phyloP scores from a whole-genome alignment of 495 filamentous ascomycete species.

The Aspergillus incahuasiensis region DNA sequence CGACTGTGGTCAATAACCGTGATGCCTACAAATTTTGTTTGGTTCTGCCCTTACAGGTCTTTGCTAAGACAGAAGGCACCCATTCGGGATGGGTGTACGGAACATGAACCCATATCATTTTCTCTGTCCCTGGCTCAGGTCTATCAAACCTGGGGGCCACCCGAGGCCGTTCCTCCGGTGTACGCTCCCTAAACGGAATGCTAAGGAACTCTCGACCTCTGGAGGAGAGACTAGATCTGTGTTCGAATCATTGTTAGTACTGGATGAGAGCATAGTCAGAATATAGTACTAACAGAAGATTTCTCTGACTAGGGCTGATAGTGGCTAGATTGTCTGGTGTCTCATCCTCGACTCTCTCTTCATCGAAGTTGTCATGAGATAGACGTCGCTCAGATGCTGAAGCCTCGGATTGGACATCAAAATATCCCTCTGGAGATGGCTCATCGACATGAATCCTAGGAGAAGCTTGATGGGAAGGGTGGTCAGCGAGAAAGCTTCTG shows the following conservation, averaged over 20 bases:
- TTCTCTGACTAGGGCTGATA: conserved; percentile 6
- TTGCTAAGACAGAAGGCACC: conserved; percentile 44
- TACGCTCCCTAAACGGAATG: conserved; percentile 27
- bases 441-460: conserved; percentile 35
- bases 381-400: conserved; percentile 1
- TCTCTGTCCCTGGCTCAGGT: conserved; percentile 37
- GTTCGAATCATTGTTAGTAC: neutral
- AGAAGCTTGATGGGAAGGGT: conserved; percentile 19
- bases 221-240: conserved; percentile 12
- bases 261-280: too few species aligned
- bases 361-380: conserved; percentile 5
- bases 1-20: neutral
- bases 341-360: conserved; percentile 2
- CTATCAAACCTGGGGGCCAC: conserved; percentile 34
- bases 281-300: conserved; percentile 11
- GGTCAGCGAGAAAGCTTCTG: conserved; percentile 21
- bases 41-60: conserved; percentile 24
- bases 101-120: conserved; percentile 64
- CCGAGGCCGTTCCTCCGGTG: conserved; percentile 26
- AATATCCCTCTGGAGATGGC: conserved; percentile 21
- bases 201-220: conserved; percentile 23
- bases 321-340: neutral
- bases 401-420: conserved; percentile 17
- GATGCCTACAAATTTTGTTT: conserved; percentile 24
- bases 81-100: conserved; percentile 63